Percentiles rank a stretch among this genome's conserved stretches.
These are phyloP conservation scores for Albatrellus ellisii DNA, from an alignment of 768 basidiomycete genomes.

Conservation along the genomic window DNA sequence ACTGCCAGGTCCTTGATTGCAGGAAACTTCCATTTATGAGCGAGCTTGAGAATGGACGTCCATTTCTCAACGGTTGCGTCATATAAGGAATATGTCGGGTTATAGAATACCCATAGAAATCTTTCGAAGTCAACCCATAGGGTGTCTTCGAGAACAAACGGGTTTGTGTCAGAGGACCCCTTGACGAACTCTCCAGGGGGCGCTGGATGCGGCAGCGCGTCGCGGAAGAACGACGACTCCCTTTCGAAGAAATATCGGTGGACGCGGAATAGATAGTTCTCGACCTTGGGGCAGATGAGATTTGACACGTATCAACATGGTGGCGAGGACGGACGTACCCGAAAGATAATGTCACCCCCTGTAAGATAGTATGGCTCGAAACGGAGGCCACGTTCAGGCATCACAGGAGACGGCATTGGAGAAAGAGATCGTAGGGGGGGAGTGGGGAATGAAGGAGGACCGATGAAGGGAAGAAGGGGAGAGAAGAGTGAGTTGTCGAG, in stretches of 20 bases:
- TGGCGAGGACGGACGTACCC: constrained; percentile 13
- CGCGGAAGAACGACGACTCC: constrained; percentile 36
- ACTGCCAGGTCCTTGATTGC: constrained; percentile 38
- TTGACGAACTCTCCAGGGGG: constrained; percentile 15
- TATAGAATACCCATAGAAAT: constrained; percentile 22
- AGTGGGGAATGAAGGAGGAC: constrained; percentile 5
- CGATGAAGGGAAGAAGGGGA: background rate
- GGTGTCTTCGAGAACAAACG: constrained; percentile 17
- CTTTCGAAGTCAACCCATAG: constrained; percentile 16
- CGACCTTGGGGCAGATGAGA: constrained; percentile 27
- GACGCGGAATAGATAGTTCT: constrained; percentile 40
- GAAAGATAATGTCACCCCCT: constrained; percentile 35
- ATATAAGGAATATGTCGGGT: constrained; percentile 38
- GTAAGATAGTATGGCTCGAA: constrained; percentile 34
- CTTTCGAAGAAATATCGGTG: constrained; percentile 54
- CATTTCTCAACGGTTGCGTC: constrained; percentile 36
- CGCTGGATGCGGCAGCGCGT: constrained; percentile 11
- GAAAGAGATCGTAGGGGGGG: constrained; percentile 1
- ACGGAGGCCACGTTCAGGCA: constrained; percentile 15
- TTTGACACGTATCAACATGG: background rate
- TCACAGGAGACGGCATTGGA: constrained; percentile 5
- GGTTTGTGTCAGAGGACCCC: constrained; percentile 19
- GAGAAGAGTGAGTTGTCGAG: background rate
- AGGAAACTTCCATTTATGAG: constrained; percentile 40
- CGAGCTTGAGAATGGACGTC: constrained; percentile 38